A percentile compares a stretch with the other conserved stretches of the same genome.
Conservation (phyloP, 805 yeast genomes). For the Limtongozyma cylindracea region DNA sequence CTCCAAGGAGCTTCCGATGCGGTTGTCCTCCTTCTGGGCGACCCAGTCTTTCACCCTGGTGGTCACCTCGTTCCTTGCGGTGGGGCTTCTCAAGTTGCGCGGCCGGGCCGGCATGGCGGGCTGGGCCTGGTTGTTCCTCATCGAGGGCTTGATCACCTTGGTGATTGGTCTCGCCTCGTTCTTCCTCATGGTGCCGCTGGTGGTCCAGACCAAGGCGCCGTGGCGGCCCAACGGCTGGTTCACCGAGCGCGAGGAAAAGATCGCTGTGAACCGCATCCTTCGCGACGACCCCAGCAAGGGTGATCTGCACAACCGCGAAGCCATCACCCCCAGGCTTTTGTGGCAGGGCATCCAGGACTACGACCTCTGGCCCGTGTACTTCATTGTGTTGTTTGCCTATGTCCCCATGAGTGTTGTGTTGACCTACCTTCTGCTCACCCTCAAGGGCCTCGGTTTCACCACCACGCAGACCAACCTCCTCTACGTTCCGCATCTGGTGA, state of each 20-base stretch:
- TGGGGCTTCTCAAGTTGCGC: slow-evolving; percentile 24
- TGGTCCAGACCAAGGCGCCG: slow-evolving; percentile 24
- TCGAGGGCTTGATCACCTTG: slow-evolving; percentile 36
- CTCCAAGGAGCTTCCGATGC: slow-evolving; percentile 24
- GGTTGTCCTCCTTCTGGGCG: slow-evolving; percentile 36
- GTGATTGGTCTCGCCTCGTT: slow-evolving; percentile 19
- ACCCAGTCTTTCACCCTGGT: slow-evolving; percentile 22
- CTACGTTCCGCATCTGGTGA: not conserved
- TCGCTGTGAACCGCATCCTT: slow-evolving; percentile 28
- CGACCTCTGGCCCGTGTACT: not conserved
- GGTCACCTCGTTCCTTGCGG: slow-evolving; percentile 18
- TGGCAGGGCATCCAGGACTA: not conserved
- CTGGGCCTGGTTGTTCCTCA: slow-evolving; percentile 42
- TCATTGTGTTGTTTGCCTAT: not conserved
- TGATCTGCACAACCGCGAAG: slow-evolving; percentile 23
- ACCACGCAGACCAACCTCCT: not conserved
- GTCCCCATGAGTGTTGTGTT: not conserved
- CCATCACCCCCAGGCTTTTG: not conserved
- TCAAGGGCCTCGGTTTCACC: not conserved
- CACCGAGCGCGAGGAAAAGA: slow-evolving; percentile 27
- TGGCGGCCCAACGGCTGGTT: slow-evolving; percentile 21
- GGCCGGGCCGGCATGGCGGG: slow-evolving; percentile 18
- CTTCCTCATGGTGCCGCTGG: slow-evolving; percentile 26
- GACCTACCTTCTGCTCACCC: not conserved
- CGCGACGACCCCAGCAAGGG: slow-evolving; percentile 40